Percentiles rank a stretch among this genome's conserved stretches.
Conservation (phyloP, 805 yeast genomes). For the Lipomyces starkeyi region DNA sequence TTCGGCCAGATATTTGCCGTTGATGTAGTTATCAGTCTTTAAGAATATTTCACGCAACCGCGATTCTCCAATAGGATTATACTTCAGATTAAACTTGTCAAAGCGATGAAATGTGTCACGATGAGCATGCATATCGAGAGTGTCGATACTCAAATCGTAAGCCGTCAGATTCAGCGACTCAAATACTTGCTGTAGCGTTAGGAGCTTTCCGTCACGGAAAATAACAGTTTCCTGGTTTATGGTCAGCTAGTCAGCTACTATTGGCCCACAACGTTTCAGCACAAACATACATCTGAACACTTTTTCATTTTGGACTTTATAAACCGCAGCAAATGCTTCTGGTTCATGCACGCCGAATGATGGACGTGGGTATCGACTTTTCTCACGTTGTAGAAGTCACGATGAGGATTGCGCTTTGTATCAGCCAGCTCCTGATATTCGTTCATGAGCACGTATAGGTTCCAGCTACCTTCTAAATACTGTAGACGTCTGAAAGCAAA, state of each 20-base stretch:
- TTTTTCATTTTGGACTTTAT: slow-evolving; percentile 93
- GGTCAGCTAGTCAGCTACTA: neutral
- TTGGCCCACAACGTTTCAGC: neutral
- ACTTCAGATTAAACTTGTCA: slow-evolving; percentile 95
- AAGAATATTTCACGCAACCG: slow-evolving; percentile 93
- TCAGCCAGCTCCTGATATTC: slow-evolving; percentile 92
- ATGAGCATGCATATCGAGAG: slow-evolving; percentile 99
- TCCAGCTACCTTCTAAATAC: slow-evolving; percentile 96
- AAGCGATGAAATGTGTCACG: slow-evolving; percentile 97
- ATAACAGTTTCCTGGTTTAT: slow-evolving; percentile 75
- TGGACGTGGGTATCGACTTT: slow-evolving; percentile 99
- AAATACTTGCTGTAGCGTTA: slow-evolving; percentile 88
- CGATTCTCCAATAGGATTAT: slow-evolving; percentile 98
- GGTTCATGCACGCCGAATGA: slow-evolving; percentile 99
- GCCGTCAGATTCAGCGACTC: slow-evolving; percentile 89
- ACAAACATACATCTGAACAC: slow-evolving; percentile 56
- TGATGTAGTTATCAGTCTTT: slow-evolving; percentile 90
- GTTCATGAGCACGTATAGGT: slow-evolving; percentile 81
- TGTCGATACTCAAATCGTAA: slow-evolving; percentile 93
- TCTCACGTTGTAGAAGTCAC: slow-evolving; percentile 95
- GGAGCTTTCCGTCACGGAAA: slow-evolving; percentile 85
- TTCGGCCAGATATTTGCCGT: slow-evolving; percentile 90
- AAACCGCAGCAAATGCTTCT: slow-evolving; percentile 91
- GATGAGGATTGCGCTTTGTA: slow-evolving; percentile 90
- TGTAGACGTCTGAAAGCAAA: slow-evolving; percentile 94